These are phyloP conservation scores for Zostera marina DNA, from an alignment of 116 monocot genomes.

Conservation along the genomic window DNA sequence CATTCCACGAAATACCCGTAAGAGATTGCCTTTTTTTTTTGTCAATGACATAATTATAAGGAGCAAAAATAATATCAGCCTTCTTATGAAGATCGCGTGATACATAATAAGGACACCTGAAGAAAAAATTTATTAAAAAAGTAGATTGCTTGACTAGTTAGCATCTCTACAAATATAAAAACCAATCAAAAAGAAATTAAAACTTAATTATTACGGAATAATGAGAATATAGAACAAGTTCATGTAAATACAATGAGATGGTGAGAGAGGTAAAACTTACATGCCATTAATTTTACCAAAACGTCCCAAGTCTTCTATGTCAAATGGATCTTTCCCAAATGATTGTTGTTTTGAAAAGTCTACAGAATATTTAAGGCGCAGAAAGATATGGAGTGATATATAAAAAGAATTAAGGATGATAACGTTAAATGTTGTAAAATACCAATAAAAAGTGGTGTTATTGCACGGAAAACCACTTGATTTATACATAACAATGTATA, in stretches of 20 bases:
- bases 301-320: conserved; percentile 90
- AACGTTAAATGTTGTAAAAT: background rate
- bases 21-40: conserved; percentile 66
- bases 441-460: background rate
- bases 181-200: background rate
- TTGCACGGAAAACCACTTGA: background rate
- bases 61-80: conserved; percentile 91
- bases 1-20: conserved; percentile 60
- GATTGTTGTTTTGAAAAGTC: conserved; percentile 53
- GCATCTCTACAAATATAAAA: background rate
- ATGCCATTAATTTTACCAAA: conserved; percentile 53
- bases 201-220: background rate
- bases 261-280: conserved; percentile 34
- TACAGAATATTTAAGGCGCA: conserved; percentile 12
- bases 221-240: background rate
- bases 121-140: conserved; percentile 7
- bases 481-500: too few species aligned
- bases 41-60: conserved; percentile 98
- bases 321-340: conserved; percentile 75
- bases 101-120: conserved; percentile 88
- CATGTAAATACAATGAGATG: conserved; percentile 1
- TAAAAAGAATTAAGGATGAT: background rate
- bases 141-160: background rate
- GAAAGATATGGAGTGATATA: background rate
- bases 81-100: conserved; percentile 75